Evolutionary conservation across 2,329 filamentous ascomycete genomes (phyloP).

Genomic region (Penicillium sp.): DNA sequence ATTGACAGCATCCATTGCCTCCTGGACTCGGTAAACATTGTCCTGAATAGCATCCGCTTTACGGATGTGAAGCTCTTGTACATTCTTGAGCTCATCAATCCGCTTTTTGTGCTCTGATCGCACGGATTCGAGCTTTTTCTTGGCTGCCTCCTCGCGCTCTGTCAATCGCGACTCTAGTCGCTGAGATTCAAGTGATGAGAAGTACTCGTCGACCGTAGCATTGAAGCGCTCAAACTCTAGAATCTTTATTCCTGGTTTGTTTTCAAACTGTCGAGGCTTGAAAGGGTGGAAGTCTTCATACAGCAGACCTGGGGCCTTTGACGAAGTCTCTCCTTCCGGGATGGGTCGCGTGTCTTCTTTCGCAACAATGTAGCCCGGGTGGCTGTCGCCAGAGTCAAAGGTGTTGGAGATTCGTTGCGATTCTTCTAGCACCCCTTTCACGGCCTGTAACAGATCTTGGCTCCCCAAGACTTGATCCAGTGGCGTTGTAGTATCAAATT

Average conservation of each 20-base stretch:
- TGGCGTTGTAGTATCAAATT: conserved; percentile 67
- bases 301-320: conserved; percentile 52
- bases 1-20: conserved; percentile 89
- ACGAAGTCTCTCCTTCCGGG: conserved; percentile 37
- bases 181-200: conserved; percentile 92
- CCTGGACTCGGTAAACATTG: conserved; percentile 86
- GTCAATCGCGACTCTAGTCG: conserved; percentile 80
- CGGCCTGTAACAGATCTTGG: conserved; percentile 61
- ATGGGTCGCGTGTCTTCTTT: conserved; percentile 52
- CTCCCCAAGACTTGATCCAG: conserved; percentile 69
- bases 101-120: conserved; percentile 79
- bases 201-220: conserved; percentile 92
- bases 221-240: conserved; percentile 84
- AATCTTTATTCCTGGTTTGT: conserved; percentile 64
- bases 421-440: conserved; percentile 68
- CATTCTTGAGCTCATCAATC: conserved; percentile 77
- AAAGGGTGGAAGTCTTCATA: conserved; percentile 98
- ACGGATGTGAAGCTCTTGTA: conserved; percentile 77
- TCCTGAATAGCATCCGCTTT: conserved; percentile 90
- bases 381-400: conserved; percentile 64
- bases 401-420: conserved; percentile 69
- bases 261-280: conserved; percentile 73
- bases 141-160: conserved; percentile 78
- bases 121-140: conserved; percentile 81
- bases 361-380: conserved; percentile 86